These are phyloP conservation scores for Lumnitzera littorea DNA, from an alignment of 345 rosid genomes.

Conservation along the genomic window DNA sequence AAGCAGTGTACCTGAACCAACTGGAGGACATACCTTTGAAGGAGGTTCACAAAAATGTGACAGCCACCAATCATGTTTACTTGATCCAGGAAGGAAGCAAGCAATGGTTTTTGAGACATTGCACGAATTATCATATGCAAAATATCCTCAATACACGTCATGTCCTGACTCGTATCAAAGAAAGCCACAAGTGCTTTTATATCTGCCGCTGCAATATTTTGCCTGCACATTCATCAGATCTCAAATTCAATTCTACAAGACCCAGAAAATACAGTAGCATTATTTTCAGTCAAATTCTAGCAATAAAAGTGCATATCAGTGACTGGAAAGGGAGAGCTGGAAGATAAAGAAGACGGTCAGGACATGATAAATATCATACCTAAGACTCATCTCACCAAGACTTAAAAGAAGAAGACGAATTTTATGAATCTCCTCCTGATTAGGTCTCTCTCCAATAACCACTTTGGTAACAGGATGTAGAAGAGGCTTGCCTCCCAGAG, in stretches of 20 bases:
- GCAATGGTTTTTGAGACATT: conserved; percentile 62
- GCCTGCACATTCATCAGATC: conserved; percentile 44
- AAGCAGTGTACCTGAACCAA: neutral
- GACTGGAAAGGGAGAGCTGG: too few species aligned
- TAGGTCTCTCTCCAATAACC: conserved; percentile 69
- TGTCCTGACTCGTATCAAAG: conserved; percentile 86
- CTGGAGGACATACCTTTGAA: conserved; percentile 50
- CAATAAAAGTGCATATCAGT: too few species aligned
- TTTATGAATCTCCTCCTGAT: conserved; percentile 74
- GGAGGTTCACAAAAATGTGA: conserved; percentile 82
- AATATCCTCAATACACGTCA: conserved; percentile 88
- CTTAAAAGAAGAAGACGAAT: conserved; percentile 90
- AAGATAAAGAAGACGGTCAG: too few species aligned
- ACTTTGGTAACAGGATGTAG: conserved; percentile 53
- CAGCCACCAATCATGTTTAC: conserved; percentile 80
- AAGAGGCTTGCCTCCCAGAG: conserved; percentile 74
- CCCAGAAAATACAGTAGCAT: neutral
- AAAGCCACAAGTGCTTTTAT: conserved; percentile 67
- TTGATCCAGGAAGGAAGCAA: conserved; percentile 78
- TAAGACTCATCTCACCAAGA: conserved; percentile 96
- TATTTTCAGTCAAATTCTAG: neutral
- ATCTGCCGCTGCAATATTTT: conserved; percentile 56
- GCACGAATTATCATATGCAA: conserved; percentile 89
- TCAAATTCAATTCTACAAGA: conserved; percentile 1
- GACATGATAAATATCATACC: conserved; percentile 29